These are phyloP conservation scores for Gossypium trilobum DNA, from an alignment of 441 rosid species.

Conservation along the genomic window DNA sequence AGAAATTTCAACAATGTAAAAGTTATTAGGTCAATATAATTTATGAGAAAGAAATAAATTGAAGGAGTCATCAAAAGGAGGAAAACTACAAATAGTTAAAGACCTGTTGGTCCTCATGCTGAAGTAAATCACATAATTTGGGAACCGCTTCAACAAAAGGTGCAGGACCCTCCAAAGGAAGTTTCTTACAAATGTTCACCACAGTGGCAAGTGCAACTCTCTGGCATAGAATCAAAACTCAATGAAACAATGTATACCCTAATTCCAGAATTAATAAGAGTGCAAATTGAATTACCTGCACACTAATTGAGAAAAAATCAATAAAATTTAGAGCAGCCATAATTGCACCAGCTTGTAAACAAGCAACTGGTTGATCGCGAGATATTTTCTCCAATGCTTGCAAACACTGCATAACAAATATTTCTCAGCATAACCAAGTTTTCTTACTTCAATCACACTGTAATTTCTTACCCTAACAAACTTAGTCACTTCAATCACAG, in stretches of 20 bases:
- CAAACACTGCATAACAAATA: constrained; percentile 42
- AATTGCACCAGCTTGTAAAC: constrained; percentile 85
- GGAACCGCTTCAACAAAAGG: constrained; percentile 81
- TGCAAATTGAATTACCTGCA: constrained; percentile 49
- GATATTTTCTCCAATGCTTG: constrained; percentile 98
- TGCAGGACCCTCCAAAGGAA: constrained; percentile 55
- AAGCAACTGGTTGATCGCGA: constrained; percentile 73
- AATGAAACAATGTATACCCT: background rate
- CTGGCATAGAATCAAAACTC: constrained; percentile 24
- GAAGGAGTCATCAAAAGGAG: constrained; percentile 9
- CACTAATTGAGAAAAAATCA: constrained; percentile 82
- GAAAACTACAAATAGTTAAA: constrained; percentile 16
- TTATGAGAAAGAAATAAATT: background rate
- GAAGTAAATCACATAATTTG: constrained; percentile 73
- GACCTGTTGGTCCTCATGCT: constrained; percentile 87
- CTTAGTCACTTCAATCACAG: background rate
- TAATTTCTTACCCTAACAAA: background rate
- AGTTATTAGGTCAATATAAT: constrained; percentile 11
- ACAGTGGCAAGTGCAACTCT: constrained; percentile 90
- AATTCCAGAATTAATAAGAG: background rate
- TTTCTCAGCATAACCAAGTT: background rate
- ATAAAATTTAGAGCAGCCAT: constrained; percentile 73
- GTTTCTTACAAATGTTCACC: constrained; percentile 80
- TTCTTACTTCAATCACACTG: background rate
- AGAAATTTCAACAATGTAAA: constrained; percentile 23